Percentiles rank a stretch among this genome's conserved stretches.
Evolutionary conservation across 805 yeast species (phyloP).

Genomic region (Soucietia sequanensis): DNA sequence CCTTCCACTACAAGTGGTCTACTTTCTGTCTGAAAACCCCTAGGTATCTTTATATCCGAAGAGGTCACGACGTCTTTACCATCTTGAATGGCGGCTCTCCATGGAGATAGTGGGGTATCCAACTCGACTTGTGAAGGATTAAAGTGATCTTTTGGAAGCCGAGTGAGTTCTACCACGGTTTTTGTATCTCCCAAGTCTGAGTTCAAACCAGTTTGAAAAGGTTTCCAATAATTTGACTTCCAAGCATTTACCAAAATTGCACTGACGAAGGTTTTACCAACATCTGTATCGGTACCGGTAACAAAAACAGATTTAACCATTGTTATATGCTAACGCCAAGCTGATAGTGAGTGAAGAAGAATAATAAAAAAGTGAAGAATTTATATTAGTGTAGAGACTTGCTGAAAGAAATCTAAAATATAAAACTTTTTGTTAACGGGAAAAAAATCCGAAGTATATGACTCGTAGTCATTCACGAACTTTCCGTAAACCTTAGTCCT

Average conservation of each 20-base stretch:
- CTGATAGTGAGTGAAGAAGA: too few species aligned
- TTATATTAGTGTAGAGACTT: too few species aligned
- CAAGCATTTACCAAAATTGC: constrained; percentile 20
- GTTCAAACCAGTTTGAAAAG: constrained; percentile 26
- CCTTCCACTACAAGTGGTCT: constrained; percentile 23
- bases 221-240: constrained; percentile 28
- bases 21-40: background rate
- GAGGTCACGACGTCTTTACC: constrained; percentile 10
- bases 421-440: too few species aligned
- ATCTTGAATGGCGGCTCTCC: constrained; percentile 22
- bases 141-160: constrained; percentile 8
- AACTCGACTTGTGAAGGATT: constrained; percentile 14
- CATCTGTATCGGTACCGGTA: constrained; percentile 32
- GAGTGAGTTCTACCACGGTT: constrained; percentile 9
- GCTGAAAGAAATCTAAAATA: too few species aligned
- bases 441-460: too few species aligned
- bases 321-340: too few species aligned
- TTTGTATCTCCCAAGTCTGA: constrained; percentile 22
- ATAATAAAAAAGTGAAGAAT: too few species aligned
- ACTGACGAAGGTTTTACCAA: constrained; percentile 27
- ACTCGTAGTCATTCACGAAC: too few species aligned
- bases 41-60: constrained; percentile 15
- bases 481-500: too few species aligned
- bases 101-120: constrained; percentile 23
- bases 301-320: constrained; percentile 14